These are phyloP conservation scores for Geosmithia putterillii DNA, from an alignment of 2,329 filamentous ascomycete genomes.

Conservation along the genomic window DNA sequence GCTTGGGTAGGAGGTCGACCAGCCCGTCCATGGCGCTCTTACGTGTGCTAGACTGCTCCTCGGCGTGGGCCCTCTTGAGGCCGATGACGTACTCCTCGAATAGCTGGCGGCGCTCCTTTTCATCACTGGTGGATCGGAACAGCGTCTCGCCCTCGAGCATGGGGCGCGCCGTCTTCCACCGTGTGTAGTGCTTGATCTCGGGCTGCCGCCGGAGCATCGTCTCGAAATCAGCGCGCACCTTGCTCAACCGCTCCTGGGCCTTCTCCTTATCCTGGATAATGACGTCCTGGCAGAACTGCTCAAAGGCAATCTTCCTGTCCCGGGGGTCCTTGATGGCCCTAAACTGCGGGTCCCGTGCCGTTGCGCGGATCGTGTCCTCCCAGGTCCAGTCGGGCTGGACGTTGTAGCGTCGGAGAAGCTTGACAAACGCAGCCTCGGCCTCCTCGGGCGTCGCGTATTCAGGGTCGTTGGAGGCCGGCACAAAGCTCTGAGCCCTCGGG, in stretches of 20 bases:
- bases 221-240: conserved; percentile 85
- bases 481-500: conserved; percentile 42
- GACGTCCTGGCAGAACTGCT: conserved; percentile 88
- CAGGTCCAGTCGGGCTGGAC: conserved; percentile 89
- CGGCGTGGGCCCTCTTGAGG: conserved; percentile 68
- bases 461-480: conserved; percentile 56
- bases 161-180: conserved; percentile 90
- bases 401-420: conserved; percentile 72
- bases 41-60: conserved; percentile 59
- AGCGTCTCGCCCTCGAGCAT: conserved; percentile 94
- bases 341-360: conserved; percentile 85
- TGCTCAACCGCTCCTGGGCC: conserved; percentile 83
- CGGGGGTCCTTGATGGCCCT: conserved; percentile 86
- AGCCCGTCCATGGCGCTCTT: conserved; percentile 80
- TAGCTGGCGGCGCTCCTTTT: conserved; percentile 75
- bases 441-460: conserved; percentile 74
- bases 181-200: conserved; percentile 93
- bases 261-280: conserved; percentile 87
- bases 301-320: conserved; percentile 81
- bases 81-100: conserved; percentile 89
- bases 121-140: conserved; percentile 81
- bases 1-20: conserved; percentile 60
- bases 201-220: conserved; percentile 94
- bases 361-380: conserved; percentile 76
- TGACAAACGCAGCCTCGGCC: conserved; percentile 85